Conservation (phyloP, 1,284 basidiomycete genomes). For the Trametes pubescens region DNA sequence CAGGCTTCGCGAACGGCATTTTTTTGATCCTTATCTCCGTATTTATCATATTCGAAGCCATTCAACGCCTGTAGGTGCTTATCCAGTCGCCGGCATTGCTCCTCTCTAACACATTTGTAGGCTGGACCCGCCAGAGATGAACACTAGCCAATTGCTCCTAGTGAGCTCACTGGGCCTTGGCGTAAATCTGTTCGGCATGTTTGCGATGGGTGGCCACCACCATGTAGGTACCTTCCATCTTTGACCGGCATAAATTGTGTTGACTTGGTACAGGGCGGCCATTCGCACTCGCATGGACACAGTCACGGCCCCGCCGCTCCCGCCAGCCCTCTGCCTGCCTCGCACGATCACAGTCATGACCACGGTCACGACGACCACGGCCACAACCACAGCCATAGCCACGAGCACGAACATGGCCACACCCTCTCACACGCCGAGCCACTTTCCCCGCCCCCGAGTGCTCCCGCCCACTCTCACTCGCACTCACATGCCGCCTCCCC, state of each 20-base stretch:
- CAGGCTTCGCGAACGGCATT: conserved; percentile 97
- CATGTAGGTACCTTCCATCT: conserved; percentile 60
- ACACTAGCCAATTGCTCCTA: conserved; percentile 91
- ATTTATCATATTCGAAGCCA: conserved; percentile 98
- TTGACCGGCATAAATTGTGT: background rate
- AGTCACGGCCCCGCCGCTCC: conserved; percentile 39
- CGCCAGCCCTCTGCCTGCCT: conserved; percentile 26
- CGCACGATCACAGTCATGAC: conserved; percentile 14
- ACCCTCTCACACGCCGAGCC: conserved; percentile 41
- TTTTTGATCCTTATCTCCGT: conserved; percentile 97
- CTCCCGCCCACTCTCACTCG: conserved; percentile 44
- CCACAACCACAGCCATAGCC: conserved; percentile 33
- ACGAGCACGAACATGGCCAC: conserved; percentile 33
- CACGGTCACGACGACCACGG: conserved; percentile 33
- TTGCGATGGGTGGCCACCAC: conserved; percentile 96
- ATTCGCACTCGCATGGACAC: conserved; percentile 55
- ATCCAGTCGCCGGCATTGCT: background rate
- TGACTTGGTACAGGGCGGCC: conserved; percentile 54
- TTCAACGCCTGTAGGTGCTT: conserved; percentile 86
- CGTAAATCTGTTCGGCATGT: conserved; percentile 99
- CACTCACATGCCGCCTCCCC: conserved; percentile 21
- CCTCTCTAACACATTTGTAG: conserved; percentile 47
- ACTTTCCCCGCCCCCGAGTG: conserved; percentile 29
- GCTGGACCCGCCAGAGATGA: conserved; percentile 97
- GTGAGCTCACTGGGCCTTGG: conserved; percentile 90